Conservation (phyloP, 2,329 filamentous ascomycete species). For the Colletotrichum graminicola region DNA sequence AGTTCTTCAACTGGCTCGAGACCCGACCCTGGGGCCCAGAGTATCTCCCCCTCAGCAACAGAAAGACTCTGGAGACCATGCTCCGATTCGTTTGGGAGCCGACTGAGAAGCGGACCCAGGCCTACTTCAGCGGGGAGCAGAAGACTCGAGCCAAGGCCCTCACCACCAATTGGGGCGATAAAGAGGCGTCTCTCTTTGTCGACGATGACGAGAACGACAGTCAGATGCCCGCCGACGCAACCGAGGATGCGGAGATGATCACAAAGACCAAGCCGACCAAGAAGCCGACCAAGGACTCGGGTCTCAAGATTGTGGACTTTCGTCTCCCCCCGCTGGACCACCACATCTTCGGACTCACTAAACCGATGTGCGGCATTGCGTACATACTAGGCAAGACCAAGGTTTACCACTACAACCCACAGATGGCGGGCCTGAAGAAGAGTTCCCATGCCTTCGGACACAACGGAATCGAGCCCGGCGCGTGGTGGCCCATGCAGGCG, state of each 20-base stretch:
- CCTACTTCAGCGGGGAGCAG: not conserved
- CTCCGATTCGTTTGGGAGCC: not conserved
- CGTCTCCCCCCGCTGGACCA: not conserved
- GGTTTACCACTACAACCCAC: not conserved
- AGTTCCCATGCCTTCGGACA: slow-evolving; percentile 40
- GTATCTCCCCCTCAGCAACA: not conserved
- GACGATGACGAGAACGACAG: not conserved
- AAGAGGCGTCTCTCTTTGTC: not conserved
- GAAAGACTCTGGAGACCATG: not conserved
- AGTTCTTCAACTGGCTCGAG: slow-evolving; percentile 1
- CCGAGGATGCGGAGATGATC: not conserved
- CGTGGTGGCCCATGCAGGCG: slow-evolving; percentile 68
- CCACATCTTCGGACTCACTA: not conserved
- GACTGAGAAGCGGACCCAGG: not conserved
- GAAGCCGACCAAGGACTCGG: not conserved
- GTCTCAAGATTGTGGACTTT: not conserved
- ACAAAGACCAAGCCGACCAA: not conserved
- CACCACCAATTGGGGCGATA: not conserved
- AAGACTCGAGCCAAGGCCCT: not conserved
- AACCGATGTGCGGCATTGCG: not conserved
- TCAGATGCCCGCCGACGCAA: not conserved
- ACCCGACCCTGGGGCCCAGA: not conserved
- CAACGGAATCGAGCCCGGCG: slow-evolving; percentile 52
- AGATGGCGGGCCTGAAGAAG: not conserved
- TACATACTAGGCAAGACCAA: not conserved